Evolutionary conservation across 441 rosid species (phyloP), one percentile per base, ranked within the genome.

Genomic region (Kokia cookei): DNA sequence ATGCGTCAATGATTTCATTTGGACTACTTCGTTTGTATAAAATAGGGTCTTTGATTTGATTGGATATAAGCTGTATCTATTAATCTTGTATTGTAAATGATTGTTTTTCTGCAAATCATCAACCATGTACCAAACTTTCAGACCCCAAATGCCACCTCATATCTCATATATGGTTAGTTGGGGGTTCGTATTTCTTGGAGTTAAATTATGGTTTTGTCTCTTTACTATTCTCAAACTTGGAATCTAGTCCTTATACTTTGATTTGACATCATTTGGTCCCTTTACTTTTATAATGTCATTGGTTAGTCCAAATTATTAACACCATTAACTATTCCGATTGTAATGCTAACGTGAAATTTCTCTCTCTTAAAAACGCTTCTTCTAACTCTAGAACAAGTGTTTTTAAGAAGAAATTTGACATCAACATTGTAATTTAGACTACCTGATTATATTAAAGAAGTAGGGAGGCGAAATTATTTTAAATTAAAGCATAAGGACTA

Each of bases 111-210:
- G 14, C 59, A 72, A 57, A 6, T 65, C 15, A 72, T 69, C 19
- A 15, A 19, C 62, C 12, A 48, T 19, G 32, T 14, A 19, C 55
- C 26, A 24, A 64, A 9, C 48, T 64, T 32, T 19, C 27, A 22
- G 19, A 22, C 17, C 24, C 27, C 42, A 59, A 27, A 26, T 50
- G 45, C 42, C 1, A 50, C 3, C 24, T 32, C 11, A 58, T 53
- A 65, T 71, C 42, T 10, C 9, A 9, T 45, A 45, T 9, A 60
- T 47, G 45, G 84, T 43, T 82, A 53, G 76, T 70, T 78, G 76
- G 24, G 10, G 69, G 6, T 65, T 67, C 37, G 37, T n/a, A 24
- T 50, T 72, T 22, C 63, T 53, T 45, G 11, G 26, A 12, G 29
- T 22, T 12, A 55, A 55, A 8, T 55, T 22, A 22, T 55, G 24